Evolutionary conservation across 2,329 filamentous ascomycete genomes (phyloP), one percentile per base, ranked within the genome.

Genomic region (Colletotrichum aenigma): DNA sequence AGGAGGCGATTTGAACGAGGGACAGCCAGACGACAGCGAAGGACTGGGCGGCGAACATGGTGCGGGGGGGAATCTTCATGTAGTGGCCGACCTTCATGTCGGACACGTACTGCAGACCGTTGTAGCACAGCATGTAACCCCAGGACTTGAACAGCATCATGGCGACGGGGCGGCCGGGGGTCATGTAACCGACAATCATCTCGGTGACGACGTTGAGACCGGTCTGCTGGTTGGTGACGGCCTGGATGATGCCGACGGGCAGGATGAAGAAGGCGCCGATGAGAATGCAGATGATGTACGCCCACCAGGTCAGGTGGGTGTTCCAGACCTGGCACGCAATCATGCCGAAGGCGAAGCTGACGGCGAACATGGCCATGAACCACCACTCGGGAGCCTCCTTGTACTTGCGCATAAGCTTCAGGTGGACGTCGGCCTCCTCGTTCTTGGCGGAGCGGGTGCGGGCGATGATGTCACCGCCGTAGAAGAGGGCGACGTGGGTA

Each of bases 321-420:
- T 78, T 71, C 81, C 83, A 85, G 28, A 80, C 80, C 66, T 84
- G 82, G 26, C 79, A 79, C 1, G 82, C 83, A 34, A 85, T 80
- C 81, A 86, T 85, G n/a, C 83, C 83, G 8, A 92, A 84, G 4
- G 81, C 88, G n/a, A 91, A 83, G 82, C 90, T 89, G 68, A 86
- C 26, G 5, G 86, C 75, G 26, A 88, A 86, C n/a, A 90, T 82
- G 8, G 76, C 77, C 0, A 81, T 78, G 76, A 91, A 93, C 91
- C 91, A 93, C 89, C 89, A 92, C 48, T 88, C 81, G 1, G 91
- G 91, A 0, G 87, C 88, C 43, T 89, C 84, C 75, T 86, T 86
- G 80, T 91, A 93, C 72, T 87, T 89, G 38, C 84, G 80, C 90
- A 93, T 93, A 69, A 93, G 84, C 74, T 87, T 87, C 64, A 85